Conservation (phyloP, 2,329 filamentous ascomycete species). For the Sporothrix curviconia region DNA sequence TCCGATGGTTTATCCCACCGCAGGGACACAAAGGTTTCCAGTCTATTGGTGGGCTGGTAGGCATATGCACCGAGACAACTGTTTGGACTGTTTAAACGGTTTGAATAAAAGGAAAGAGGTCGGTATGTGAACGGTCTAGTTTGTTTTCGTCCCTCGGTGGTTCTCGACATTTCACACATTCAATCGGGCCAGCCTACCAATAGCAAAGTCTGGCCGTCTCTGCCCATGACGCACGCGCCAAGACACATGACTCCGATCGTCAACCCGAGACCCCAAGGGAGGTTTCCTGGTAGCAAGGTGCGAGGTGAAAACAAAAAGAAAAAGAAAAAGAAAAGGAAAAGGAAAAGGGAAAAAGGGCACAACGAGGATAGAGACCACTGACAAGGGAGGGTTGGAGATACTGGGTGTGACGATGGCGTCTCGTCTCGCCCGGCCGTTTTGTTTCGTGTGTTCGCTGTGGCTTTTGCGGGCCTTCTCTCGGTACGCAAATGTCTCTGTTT, state of each 20-base stretch:
- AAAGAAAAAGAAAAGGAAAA: neutral
- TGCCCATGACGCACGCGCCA: conserved; percentile 5
- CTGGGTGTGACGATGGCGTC: too few relatives aligned
- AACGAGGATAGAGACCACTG: neutral
- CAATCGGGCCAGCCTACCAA: too few relatives aligned
- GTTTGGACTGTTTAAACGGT: too few relatives aligned
- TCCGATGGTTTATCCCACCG: neutral
- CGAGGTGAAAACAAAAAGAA: neutral
- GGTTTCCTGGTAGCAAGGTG: too few relatives aligned
- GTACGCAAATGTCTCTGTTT: too few relatives aligned
- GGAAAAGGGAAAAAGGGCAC: neutral
- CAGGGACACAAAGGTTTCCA: conserved; percentile 2
- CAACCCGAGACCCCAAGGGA: neutral
- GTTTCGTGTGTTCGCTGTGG: conserved; percentile 8
- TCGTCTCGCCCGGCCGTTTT: conserved; percentile 9
- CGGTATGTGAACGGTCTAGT: too few relatives aligned
- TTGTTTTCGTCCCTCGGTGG: too few relatives aligned
- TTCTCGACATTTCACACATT: too few relatives aligned
- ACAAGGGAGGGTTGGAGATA: neutral
- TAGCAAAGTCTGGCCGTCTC: too few relatives aligned
- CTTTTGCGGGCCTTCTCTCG: too few relatives aligned
- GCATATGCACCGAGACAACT: conserved; percentile 8
- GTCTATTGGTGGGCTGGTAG: neutral
- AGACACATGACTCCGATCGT: conserved; percentile 8
- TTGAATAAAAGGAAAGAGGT: neutral